Conservation (phyloP, 805 yeast genomes). For the Isabelozyma pseudorhagii region DNA sequence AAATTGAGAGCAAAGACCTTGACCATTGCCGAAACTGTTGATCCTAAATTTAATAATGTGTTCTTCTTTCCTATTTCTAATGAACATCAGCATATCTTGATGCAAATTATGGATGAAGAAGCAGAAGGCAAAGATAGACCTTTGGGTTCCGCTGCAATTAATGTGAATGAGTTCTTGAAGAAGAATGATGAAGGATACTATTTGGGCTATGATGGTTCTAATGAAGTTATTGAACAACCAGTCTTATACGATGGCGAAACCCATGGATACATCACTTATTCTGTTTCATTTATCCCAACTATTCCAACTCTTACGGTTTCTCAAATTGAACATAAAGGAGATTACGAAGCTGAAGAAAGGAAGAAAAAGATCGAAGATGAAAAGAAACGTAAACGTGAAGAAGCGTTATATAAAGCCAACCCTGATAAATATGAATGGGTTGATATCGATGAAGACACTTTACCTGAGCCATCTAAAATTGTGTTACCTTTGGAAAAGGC, state of each 20-base stretch:
- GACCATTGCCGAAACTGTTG: slow-evolving; percentile 48
- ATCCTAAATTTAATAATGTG: slow-evolving; percentile 61
- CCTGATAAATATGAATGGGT: slow-evolving; percentile 70
- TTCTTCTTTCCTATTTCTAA: slow-evolving; percentile 59
- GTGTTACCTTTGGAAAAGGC: slow-evolving; percentile 52
- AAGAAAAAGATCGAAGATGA: slow-evolving; percentile 32
- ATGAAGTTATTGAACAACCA: slow-evolving; percentile 45
- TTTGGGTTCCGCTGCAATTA: slow-evolving; percentile 56
- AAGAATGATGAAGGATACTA: slow-evolving; percentile 46
- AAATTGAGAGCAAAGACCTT: slow-evolving; percentile 53
- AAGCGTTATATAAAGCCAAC: slow-evolving; percentile 49
- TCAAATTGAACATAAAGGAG: slow-evolving; percentile 49
- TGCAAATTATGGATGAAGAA: slow-evolving; percentile 68
- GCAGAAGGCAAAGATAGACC: slow-evolving; percentile 59
- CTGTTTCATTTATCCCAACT: slow-evolving; percentile 63
- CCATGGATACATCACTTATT: slow-evolving; percentile 50
- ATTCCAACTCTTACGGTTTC: slow-evolving; percentile 59
- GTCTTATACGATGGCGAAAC: slow-evolving; percentile 32
- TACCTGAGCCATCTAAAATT: slow-evolving; percentile 35
- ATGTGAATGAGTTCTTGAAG: slow-evolving; percentile 47
- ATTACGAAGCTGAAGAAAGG: slow-evolving; percentile 36
- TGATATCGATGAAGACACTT: slow-evolving; percentile 36
- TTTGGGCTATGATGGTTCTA: slow-evolving; percentile 50
- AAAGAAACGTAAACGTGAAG: slow-evolving; percentile 46
- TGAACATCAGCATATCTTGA: slow-evolving; percentile 53